Evolutionary conservation across 2,329 filamentous ascomycete species (phyloP), one percentile per base, ranked within the genome.

Genomic region (Sporothrix phasma): DNA sequence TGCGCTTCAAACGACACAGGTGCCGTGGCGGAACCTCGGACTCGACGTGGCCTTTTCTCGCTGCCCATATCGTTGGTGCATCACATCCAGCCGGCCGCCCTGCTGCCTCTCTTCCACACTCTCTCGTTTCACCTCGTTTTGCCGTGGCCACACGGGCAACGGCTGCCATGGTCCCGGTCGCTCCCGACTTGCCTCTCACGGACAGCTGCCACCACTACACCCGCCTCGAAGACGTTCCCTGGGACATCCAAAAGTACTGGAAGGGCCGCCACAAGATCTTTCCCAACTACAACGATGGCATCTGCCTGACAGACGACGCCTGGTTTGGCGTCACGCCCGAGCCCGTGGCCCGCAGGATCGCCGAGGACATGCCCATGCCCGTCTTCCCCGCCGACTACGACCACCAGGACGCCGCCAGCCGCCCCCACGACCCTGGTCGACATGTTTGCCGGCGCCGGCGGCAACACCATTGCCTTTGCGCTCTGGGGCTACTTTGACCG

Each of bases 241-340:
- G 82, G 79, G 86, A 95, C 70, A 85, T 96, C 64, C 88, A 90
- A 74, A 97, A 96, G 90, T 99, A 99, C 76, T 99, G 90, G 84
- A 81, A 88, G 17, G 92, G 97, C 72, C 85, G 94, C 66, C 87
- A 94, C 74, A 88, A 86, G 61, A 89, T 99, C 68, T 99, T 96
- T 76, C 87, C 88, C 17, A 83, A 82, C 70, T 99, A 97, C 73
- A 88, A 97, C 73, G 83, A 92, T 65, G 93, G 92, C 63, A 83
- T 99, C 69, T 88, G 86, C 79, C 85, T 99, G 81, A 99, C 95
- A 0, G 87, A 96, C 73, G 88, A 93, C 76, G 89, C 92, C 62
- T 99, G 94, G 94, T 99, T 94, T 74, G 94, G 92, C 63, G 92
- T 97, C 7, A 99, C 95, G 0, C 92, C 94, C 15, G 93, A 99